phyloP scores from a whole-genome alignment of 2,329 filamentous ascomycete species.

The Paradendryphiella salina region DNA sequence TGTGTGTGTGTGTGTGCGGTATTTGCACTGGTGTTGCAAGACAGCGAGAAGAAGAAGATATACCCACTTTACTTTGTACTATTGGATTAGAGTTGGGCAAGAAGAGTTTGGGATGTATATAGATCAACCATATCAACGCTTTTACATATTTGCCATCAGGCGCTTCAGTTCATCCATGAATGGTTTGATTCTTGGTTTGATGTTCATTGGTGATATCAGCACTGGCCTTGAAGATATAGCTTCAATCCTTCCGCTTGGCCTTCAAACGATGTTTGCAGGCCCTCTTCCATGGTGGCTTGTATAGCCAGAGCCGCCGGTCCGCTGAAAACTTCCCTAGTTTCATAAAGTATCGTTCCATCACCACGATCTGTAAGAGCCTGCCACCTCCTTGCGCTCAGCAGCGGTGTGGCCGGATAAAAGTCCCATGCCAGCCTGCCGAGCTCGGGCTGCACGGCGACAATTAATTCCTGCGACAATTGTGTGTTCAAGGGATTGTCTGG shows the following conservation, averaged over 20 bases:
- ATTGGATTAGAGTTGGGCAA: background rate
- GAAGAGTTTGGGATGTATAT: background rate
- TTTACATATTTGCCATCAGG: no score
- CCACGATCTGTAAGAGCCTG: slow-evolving; percentile 33
- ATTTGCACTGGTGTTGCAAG: slow-evolving; percentile 1
- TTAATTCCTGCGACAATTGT: slow-evolving; percentile 33
- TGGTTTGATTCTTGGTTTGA: no score
- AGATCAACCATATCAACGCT: background rate
- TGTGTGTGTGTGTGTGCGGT: background rate
- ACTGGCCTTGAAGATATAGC: slow-evolving; percentile 16
- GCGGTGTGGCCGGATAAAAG: slow-evolving; percentile 12
- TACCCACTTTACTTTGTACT: slow-evolving; percentile 12
- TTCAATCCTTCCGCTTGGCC: slow-evolving; percentile 37
- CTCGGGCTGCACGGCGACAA: slow-evolving; percentile 35
- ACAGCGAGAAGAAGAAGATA: slow-evolving; percentile 1
- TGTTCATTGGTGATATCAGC: no score
- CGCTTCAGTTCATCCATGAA: no score
- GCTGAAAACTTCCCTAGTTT: slow-evolving; percentile 36
- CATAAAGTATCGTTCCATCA: slow-evolving; percentile 34
- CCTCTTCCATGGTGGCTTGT: slow-evolving; percentile 17
- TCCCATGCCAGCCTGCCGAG: slow-evolving; percentile 35
- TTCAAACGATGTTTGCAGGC: slow-evolving; percentile 32
- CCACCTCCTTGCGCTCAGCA: slow-evolving; percentile 31
- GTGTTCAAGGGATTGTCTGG: slow-evolving; percentile 31
- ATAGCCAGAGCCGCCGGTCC: slow-evolving; percentile 24